Evolutionary conservation across 371 early-diverging fungal genomes (phyloP), one percentile per base, ranked within the genome.

Genomic region (Spiromyces aspiralis): DNA sequence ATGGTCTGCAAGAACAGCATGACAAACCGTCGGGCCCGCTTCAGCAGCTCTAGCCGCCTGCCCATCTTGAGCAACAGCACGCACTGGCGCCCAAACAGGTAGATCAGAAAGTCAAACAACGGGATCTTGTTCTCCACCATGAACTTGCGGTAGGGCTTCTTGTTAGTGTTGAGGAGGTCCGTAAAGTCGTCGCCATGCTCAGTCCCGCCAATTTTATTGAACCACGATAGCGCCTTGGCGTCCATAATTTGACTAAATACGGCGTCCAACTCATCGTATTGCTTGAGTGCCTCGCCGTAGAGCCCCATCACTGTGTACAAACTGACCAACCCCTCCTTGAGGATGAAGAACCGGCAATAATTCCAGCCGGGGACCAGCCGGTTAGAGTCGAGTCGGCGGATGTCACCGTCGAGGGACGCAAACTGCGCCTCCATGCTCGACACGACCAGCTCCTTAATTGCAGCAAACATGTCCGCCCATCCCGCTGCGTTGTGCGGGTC

Each of bases 301-400:
- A 91, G 60, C 23, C 79, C 83, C 80, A 93, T 78, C 48, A 82
- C 76, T 58, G 88, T 89, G 70, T 79, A 91, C 3, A 89, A 78
- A 43, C 76, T 77, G n/a, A 89, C 87, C 20, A 92, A 64, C 0
- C 83, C 83, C 66, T 95, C 95, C 78, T 95, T 96, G 49, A 89
- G 59, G 27, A 94, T 80, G 57, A 96, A 96, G 65, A 89, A 95
- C 13, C 81, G 83, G 67, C 93, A 93, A 62, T 90, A 96, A 64
- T 96, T 96, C 95, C 95, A 96, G 0, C 97, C 97, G 4, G 95
- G 94, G 74, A 91, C 77, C 53, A 87, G 75, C 46, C 95, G 59
- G 60, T 93, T 93, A 52, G 84, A 79, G 50, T 92, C 94, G 48
- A 93, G 57, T 12, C 89, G 71, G 16, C 90, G 70, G 4, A 88